A percentile compares a stretch with the other conserved stretches of the same genome.
Conservation (phyloP, 1,284 basidiomycete genomes). For the Heterobasidion parviporum region DNA sequence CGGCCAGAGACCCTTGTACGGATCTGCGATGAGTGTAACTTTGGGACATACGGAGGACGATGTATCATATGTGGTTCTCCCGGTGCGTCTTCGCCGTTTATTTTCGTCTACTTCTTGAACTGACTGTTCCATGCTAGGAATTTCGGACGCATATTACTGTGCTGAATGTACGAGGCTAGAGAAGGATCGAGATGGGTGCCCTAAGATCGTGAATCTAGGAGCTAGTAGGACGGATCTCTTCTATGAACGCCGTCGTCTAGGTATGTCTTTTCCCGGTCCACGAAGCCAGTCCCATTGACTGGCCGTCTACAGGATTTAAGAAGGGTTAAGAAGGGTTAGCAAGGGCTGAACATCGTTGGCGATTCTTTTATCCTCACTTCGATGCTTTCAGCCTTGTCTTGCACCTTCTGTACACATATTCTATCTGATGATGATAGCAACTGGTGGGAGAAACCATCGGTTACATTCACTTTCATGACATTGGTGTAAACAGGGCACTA, state of each 20-base stretch:
- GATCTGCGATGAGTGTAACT: constrained; percentile 99
- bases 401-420: too few species aligned
- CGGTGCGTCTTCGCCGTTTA: constrained; percentile 41
- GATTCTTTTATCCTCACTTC: too few species aligned
- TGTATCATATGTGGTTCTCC: constrained; percentile 97
- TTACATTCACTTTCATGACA: too few species aligned
- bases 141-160: constrained; percentile 96
- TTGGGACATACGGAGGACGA: constrained; percentile 92
- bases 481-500: too few species aligned
- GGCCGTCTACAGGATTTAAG: constrained; percentile 53
- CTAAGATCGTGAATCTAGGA: constrained; percentile 96
- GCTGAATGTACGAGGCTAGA: constrained; percentile 94
- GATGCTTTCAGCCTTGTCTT: too few species aligned
- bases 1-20: constrained; percentile 95
- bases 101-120: not conserved
- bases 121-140: constrained; percentile 43
- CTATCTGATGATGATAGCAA: too few species aligned
- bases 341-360: too few species aligned
- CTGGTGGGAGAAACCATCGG: too few species aligned
- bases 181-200: constrained; percentile 97
- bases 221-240: constrained; percentile 85
- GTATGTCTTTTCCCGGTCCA: constrained; percentile 28
- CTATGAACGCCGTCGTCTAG: constrained; percentile 78
- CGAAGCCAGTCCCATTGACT: constrained; percentile 1
- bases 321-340: constrained; percentile 44